Conservation (phyloP, 441 rosid genomes). For the Euphorbia celastroides region DNA sequence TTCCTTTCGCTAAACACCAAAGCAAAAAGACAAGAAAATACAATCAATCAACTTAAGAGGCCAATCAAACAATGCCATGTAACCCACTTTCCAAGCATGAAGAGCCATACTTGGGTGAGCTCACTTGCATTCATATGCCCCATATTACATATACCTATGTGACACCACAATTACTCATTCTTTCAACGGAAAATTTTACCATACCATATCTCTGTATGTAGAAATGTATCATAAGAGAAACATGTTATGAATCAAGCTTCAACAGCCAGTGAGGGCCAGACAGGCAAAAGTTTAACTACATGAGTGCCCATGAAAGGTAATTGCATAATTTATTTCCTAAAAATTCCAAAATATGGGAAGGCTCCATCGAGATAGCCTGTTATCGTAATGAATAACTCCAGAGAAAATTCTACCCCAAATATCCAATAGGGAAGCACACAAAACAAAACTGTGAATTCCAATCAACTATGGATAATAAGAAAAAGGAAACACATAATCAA, state of each 20-base stretch:
- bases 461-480: not conserved
- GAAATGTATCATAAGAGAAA: not conserved
- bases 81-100: not conserved
- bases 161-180: not conserved
- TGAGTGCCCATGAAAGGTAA: not conserved
- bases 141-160: not conserved
- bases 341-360: too few species aligned
- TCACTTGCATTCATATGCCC: not conserved
- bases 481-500: too few species aligned
- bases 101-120: not conserved
- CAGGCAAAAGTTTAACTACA: not conserved
- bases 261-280: not conserved
- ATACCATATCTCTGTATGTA: not conserved
- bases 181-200: too few species aligned
- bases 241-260: not conserved
- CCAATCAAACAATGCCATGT: constrained; percentile 44
- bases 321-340: too few species aligned
- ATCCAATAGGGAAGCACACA: not conserved
- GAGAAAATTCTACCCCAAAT: not conserved
- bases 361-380: too few species aligned
- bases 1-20: constrained; percentile 61
- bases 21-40: not conserved
- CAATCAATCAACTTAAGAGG: not conserved
- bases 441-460: not conserved
- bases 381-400: too few species aligned